Evolutionary conservation across 2,329 filamentous ascomycete species (phyloP), one percentile per base, ranked within the genome.

Genomic region (Zopfia rhizophila): DNA sequence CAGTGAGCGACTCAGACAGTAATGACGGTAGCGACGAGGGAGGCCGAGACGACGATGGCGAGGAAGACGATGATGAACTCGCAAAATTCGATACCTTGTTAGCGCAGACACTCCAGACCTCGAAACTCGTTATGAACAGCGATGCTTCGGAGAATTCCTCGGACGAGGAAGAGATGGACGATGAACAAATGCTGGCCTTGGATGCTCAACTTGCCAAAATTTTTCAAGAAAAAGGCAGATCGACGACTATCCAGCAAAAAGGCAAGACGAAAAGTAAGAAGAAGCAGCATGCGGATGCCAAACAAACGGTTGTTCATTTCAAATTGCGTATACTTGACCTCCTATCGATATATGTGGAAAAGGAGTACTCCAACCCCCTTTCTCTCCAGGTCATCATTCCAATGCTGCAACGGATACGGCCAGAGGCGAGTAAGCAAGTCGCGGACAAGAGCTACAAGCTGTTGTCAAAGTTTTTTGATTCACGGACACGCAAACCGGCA

Each of bases 311-410:
- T 65, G 78, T 96, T 62, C 92, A 93, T 73, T 96, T 99, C 81
- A 99, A 99, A 78, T 90, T 90, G 71, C 89, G 92, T 29, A 88
- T 97, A 5, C 82, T 97, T 4, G 94, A 97, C 65, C 82, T 97
- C 1, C 79, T 97, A 8, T 84, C 88, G 49, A 88, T 94, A 53
- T 97, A 91, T 70, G 80, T 94, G 54, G 91, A 89, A 69, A 87
- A 88, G 58, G 87, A 94, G 72, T 83, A 88, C 44, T 80, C 80
- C 16, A 88, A 85, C 59, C 73, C 82, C 1, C 75, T 92, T 1
- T 83, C 86, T 0, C 82, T 94, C 30, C 78, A 84, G 25, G 72
- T 94, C 7, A 75, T 97, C 5, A 69, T 92, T 6, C 91, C 93
- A 0, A 78, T 97, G 1, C 78, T 96, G n/a, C 77, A 81, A 31